phyloP scores from a whole-genome alignment of 1,284 basidiomycete genomes.

The Moniliophthora roreri region DNA sequence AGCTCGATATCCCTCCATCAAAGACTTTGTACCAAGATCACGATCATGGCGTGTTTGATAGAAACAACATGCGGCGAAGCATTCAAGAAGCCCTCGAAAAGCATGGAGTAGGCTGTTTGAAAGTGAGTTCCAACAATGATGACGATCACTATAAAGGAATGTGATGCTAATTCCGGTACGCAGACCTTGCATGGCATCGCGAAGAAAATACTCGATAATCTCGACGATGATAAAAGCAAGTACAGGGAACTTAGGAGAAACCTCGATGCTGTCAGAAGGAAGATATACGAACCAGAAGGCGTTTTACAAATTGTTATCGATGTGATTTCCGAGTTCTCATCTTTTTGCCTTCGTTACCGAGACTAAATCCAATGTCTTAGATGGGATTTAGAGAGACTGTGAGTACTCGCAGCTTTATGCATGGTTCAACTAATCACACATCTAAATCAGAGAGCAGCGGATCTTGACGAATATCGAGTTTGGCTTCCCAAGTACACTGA shows the following conservation, averaged over 20 bases:
- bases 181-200: not conserved
- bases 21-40: not conserved
- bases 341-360: not conserved
- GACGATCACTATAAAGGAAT: not conserved
- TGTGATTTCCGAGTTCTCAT: not conserved
- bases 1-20: constrained; percentile 8
- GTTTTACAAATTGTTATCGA: not conserved
- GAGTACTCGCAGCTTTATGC: not conserved
- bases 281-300: not conserved
- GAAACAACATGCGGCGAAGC: not conserved
- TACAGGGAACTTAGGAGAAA: not conserved
- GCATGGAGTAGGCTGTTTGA: not conserved
- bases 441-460: not conserved
- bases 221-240: not conserved
- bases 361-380: not conserved
- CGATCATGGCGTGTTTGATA: not conserved
- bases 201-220: not conserved
- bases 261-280: not conserved
- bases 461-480: not conserved
- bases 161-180: not conserved
- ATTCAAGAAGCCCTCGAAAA: not conserved
- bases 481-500: not conserved
- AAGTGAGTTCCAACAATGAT: not conserved
- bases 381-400: constrained; percentile 1
- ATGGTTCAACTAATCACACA: not conserved